Percentiles rank a stretch among this genome's conserved stretches.
phyloP scores from a whole-genome alignment of 2,329 filamentous ascomycete species.

The Bipolaris bicolor region DNA sequence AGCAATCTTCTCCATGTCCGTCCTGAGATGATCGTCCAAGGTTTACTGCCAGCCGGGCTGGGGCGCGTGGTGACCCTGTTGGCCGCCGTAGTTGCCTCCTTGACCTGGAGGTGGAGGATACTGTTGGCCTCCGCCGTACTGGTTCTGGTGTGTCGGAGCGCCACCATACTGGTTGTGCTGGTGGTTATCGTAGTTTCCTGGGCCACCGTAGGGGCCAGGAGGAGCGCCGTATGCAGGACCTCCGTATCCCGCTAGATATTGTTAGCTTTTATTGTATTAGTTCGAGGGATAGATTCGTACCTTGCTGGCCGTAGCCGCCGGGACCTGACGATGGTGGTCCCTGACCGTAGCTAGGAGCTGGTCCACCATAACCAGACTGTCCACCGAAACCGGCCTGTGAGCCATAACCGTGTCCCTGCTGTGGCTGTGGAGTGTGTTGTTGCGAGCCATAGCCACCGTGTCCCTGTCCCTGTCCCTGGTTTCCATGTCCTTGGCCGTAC shows the following conservation, averaged over 20 bases:
- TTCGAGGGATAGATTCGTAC: conserved; percentile 5
- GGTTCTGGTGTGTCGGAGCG: conserved; percentile 20
- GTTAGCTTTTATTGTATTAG: conserved; percentile 7
- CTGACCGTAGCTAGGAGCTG: conserved; percentile 11
- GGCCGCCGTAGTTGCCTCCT: conserved; percentile 19
- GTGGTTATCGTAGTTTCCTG: conserved; percentile 40
- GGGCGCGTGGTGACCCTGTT: conserved; percentile 17
- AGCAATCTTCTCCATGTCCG: background rate
- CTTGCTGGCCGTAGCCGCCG: conserved; percentile 36
- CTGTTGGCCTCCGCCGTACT: conserved; percentile 23
- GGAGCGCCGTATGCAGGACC: conserved; percentile 35
- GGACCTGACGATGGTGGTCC: conserved; percentile 15
- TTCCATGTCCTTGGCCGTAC: conserved; percentile 20
- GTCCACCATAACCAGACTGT: conserved; percentile 27
- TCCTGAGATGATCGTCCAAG: background rate
- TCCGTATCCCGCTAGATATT: conserved; percentile 37
- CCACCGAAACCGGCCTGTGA: conserved; percentile 34
- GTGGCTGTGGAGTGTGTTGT: conserved; percentile 17
- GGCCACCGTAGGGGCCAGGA: conserved; percentile 33
- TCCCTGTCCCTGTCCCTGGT: conserved; percentile 13
- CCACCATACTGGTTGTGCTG: conserved; percentile 37
- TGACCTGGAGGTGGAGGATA: conserved; percentile 27
- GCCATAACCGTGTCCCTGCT: conserved; percentile 24
- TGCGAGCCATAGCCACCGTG: conserved; percentile 19
- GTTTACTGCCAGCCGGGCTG: conserved; percentile 36